Conservation (phyloP, 306 rosid species). For the Vigna mungo region DNA sequence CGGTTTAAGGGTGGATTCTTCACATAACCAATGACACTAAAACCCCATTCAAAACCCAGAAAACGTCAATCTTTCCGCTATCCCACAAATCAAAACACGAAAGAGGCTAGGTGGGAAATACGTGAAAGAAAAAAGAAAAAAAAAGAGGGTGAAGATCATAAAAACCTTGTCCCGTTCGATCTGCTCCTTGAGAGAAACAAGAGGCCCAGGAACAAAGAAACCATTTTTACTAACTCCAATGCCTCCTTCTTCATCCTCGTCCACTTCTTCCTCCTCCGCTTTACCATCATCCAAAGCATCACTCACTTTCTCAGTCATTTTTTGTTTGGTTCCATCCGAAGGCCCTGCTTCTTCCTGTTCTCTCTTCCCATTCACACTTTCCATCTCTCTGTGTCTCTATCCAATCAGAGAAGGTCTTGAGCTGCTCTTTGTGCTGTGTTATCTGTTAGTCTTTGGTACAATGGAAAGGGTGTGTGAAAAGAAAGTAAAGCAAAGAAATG, state of each 20-base stretch:
- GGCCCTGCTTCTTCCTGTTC: constrained; percentile 73
- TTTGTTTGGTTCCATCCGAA: constrained; percentile 51
- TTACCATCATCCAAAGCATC: constrained; percentile 43
- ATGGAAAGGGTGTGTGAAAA: too few relatives aligned
- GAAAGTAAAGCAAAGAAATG: too few relatives aligned
- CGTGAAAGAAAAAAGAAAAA: background rate
- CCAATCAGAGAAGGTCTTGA: background rate
- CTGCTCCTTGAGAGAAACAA: constrained; percentile 92
- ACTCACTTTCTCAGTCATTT: constrained; percentile 51
- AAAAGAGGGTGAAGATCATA: background rate
- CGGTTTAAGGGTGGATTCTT: background rate
- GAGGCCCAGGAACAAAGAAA: constrained; percentile 85
- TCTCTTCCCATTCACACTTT: constrained; percentile 59
- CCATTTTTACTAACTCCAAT: constrained; percentile 40
- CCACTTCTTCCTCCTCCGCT: constrained; percentile 42
- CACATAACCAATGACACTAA: constrained; percentile 16
- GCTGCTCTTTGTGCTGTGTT: background rate
- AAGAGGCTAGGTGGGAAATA: background rate
- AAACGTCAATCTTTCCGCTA: constrained; percentile 22
- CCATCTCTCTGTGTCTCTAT: constrained; percentile 45
- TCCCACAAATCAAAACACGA: constrained; percentile 28
- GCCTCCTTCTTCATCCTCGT: constrained; percentile 27
- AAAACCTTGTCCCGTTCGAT: constrained; percentile 90
- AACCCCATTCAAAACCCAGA: background rate
- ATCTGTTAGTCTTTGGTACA: background rate